Evolutionary conservation across 176 grass and related monocot genomes (phyloP).

Genomic region (Guadua angustifolia): DNA sequence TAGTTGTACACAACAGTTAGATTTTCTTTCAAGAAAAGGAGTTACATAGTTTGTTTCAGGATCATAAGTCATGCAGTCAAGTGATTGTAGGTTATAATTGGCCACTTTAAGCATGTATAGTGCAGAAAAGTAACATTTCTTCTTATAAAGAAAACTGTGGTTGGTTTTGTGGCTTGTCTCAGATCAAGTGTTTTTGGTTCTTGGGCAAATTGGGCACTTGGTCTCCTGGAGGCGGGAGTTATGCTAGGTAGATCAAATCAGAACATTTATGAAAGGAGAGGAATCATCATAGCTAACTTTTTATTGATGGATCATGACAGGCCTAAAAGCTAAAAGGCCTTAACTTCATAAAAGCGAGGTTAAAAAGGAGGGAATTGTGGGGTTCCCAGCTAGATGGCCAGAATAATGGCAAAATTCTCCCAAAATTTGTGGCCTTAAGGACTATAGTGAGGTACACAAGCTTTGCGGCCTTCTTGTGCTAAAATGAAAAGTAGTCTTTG

Average conservation of each 20-base stretch:
- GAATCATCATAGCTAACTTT: conserved; percentile 47
- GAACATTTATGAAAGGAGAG: conserved; percentile 44
- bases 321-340: conserved; percentile 48
- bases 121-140: neutral
- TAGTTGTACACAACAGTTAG: neutral
- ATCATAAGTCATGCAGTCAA: neutral
- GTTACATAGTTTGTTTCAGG: neutral
- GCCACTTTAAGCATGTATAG: neutral
- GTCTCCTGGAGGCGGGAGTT: conserved; percentile 36
- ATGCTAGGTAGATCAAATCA: conserved; percentile 47
- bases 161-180: conserved; percentile 19
- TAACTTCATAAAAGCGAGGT: conserved; percentile 34
- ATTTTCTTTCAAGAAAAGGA: neutral
- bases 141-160: neutral
- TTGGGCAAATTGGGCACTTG: neutral
- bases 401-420: neutral
- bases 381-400: conserved; percentile 33
- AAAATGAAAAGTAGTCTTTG: neutral
- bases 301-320: conserved; percentile 62
- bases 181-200: conserved; percentile 20
- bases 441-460: neutral
- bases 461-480: neutral
- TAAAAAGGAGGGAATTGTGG: neutral
- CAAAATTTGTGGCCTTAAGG: neutral
- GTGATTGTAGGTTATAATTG: conserved; percentile 1